Evolutionary conservation across 2,329 filamentous ascomycete genomes (phyloP).

Genomic region (Sphaerulina musiva): DNA sequence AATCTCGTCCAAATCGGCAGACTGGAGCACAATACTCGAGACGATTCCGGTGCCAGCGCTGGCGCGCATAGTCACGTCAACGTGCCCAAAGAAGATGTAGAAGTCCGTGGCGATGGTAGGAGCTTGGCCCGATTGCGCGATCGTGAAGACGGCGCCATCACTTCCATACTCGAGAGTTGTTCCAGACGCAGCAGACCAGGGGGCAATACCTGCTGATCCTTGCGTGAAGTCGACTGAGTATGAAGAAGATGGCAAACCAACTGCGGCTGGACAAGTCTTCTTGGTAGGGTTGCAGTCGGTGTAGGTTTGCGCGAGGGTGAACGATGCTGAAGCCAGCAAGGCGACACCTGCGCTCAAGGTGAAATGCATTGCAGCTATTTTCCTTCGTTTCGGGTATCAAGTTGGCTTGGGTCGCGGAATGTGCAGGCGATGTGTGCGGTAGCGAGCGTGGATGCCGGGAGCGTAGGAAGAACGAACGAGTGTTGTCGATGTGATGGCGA

Average conservation of each 20-base stretch:
- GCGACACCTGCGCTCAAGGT: conserved; percentile 31
- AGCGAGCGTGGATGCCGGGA: background rate
- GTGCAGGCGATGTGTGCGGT: background rate
- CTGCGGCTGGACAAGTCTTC: conserved; percentile 61
- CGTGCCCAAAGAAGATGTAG: conserved; percentile 78
- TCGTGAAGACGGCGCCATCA: conserved; percentile 62
- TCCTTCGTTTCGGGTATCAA: background rate
- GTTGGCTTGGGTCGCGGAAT: background rate
- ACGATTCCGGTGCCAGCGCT: conserved; percentile 68
- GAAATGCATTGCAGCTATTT: conserved; percentile 30
- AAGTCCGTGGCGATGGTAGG: conserved; percentile 58
- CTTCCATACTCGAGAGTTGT: conserved; percentile 58
- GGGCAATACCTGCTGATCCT: conserved; percentile 55
- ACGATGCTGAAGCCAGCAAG: conserved; percentile 37
- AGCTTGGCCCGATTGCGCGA: conserved; percentile 63
- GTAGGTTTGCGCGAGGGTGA: conserved; percentile 63
- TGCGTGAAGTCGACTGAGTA: conserved; percentile 46
- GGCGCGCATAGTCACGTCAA: conserved; percentile 71
- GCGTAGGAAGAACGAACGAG: background rate
- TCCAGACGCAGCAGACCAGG: conserved; percentile 55
- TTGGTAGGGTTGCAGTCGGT: conserved; percentile 74
- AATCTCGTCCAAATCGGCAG: conserved; percentile 76
- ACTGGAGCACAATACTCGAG: conserved; percentile 73
- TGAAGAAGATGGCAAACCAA: conserved; percentile 58
- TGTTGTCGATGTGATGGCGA: background rate